Evolutionary conservation across 352 stramenopile genomes (phyloP), one percentile per base, ranked within the genome.

Genomic region (Phytophthora vignae): DNA sequence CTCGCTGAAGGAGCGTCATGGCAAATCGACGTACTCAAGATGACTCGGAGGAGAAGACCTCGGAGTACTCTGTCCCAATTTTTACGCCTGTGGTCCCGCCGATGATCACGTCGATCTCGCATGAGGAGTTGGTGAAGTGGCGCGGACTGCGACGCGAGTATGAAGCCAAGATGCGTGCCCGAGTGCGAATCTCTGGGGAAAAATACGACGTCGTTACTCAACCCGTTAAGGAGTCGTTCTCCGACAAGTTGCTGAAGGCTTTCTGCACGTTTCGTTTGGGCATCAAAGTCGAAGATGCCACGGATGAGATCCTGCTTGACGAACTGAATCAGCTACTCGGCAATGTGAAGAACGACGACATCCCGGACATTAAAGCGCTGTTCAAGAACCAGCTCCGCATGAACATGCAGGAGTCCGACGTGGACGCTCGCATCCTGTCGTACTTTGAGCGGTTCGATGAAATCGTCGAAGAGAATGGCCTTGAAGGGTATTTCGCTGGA

Each of bases 151-250:
- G 46, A 8, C 46, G n/a, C 7, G 46, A 52, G 9, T 52, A 52
- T 52, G 46, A 52, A 12, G n/a, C 46, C 46, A 52, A 52, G 46
- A 52, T 52, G 46, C 17, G 46, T 11, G 46, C 46, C 8, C 46
- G n/a, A 12, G 17, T 22, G 4, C 17, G 46, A 2, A 25, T 14
- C 4, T 27, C 46, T 15, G 46, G 46, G 1, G 46, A 52, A 14
- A 12, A 52, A 8, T 52, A 27, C 46, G 8, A 27, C 8, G 2
- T 52, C 8, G 46, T 52, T 22, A 52, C 46, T 10, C 19, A 52
- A 19, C 17, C 8, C 12, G n/a, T 52, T 2, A 27, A 27, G n/a
- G 46, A 22, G 19, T 52, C 46, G n/a, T 29, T 52, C 46, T 10
- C 9, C 9, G 46, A 17, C 19, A 27, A 52, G 46, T 27, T 27